phyloP scores from a whole-genome alignment of 2,329 filamentous ascomycete species.

The Pestalotiopsis sp. region DNA sequence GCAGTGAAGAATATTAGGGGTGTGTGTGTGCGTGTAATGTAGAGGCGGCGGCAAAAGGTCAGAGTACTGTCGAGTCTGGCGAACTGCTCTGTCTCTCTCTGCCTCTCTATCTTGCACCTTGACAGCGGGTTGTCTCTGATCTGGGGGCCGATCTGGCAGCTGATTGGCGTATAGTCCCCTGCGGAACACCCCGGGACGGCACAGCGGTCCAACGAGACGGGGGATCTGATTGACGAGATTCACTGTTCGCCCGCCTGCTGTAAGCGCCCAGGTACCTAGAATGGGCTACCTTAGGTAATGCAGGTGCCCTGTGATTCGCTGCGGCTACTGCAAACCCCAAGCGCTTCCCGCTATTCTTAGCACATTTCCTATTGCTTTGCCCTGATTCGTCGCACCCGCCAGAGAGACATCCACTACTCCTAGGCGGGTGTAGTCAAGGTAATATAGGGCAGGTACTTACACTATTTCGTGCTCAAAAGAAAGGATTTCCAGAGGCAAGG shows the following conservation, averaged over 20 bases:
- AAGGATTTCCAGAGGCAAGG: too few relatives aligned
- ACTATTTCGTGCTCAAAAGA: too few relatives aligned
- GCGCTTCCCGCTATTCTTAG: slow-evolving; percentile 20
- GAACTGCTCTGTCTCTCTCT: not conserved
- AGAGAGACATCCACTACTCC: slow-evolving; percentile 5
- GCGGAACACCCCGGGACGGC: slow-evolving; percentile 9
- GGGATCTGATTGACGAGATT: not conserved
- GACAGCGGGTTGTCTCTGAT: not conserved
- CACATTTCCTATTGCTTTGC: slow-evolving; percentile 8
- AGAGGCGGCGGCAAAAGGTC: not conserved
- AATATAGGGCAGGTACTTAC: too few relatives aligned
- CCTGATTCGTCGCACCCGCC: slow-evolving; percentile 11
- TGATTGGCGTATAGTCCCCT: slow-evolving; percentile 11
- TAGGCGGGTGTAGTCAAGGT: too few relatives aligned
- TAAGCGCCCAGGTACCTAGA: slow-evolving; percentile 11
- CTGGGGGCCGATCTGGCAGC: not conserved
- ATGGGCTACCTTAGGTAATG: not conserved
- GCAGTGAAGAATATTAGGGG: not conserved
- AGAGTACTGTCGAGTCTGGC: not conserved
- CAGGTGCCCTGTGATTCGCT: slow-evolving; percentile 1
- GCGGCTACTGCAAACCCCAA: not conserved
- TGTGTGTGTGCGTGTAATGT: not conserved
- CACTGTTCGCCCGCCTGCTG: not conserved
- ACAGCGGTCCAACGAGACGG: slow-evolving; percentile 3
- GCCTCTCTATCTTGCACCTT: not conserved